Base-by-base conservation (phyloP, 257 asterid genomes). In the Euphrasia confusa region DNA sequence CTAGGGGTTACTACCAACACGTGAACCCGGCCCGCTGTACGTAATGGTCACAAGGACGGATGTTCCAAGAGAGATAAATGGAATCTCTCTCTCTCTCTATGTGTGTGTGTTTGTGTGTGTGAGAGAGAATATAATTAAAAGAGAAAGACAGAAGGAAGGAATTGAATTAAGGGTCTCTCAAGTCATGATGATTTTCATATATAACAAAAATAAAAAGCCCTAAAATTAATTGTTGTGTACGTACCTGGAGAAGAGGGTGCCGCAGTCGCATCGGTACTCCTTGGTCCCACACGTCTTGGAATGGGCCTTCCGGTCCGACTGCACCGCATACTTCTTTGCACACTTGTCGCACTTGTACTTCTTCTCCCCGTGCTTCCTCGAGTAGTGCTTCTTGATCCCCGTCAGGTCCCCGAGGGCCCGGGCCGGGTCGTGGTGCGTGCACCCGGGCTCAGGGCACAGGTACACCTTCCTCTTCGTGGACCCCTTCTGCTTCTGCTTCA, bases 361-460 rank as follows among this genome's bases (percentile, higher is more conserved):
- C 49, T 88, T 88, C 73, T 85, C 96, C 0, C 96, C 95, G 21
- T 88, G 96, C 6, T 88, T 88, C 17, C 96, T 74, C 0, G 89
- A 83, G 13, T 73, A 88, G 6, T 88, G 96, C 26, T 88, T 88
- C 72, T 88, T 88, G 12, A 85, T 84, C 0, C 96, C 96, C 15
- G 96, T 88, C 40, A 88, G 87, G 78, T 88, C 96, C 0, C 96
- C 96, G 8, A 88, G 95, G 0, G 95, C 96, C 37, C 96, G 77
- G 7, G 82, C 57, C 8, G 92, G 85, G 69, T 85, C 88, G 71
- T 88, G 96, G 76, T 88, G 95, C 0, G 80, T 85, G 66, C 96
- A 88, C 11, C 74, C 77, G 33, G 90, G 86, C 68, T 88, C 96
- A 0, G 96, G 96, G 74, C 96, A 88, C 0, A 88, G 80, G 54